Conservation (phyloP, 2,329 filamentous ascomycete species). For the Xylariomycetidae sp. region DNA sequence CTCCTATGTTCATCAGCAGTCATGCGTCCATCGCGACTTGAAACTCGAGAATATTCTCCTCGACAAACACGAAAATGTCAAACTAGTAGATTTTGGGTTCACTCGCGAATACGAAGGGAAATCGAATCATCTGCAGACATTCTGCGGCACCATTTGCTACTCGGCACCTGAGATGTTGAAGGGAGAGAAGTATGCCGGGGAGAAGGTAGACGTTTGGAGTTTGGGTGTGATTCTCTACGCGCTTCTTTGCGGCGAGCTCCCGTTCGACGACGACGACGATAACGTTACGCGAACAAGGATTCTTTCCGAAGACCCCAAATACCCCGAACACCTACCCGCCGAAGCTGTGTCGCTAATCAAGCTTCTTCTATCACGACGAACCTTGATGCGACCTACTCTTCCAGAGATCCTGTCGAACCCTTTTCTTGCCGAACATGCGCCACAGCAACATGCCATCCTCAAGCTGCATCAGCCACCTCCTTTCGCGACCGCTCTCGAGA, state of each 20-base stretch:
- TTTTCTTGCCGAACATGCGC: constrained; percentile 82
- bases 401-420: constrained; percentile 83
- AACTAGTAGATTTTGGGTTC: constrained; percentile 96
- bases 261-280: constrained; percentile 96
- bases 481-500: constrained; percentile 83
- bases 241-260: constrained; percentile 76
- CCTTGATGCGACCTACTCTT: constrained; percentile 74
- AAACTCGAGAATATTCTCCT: constrained; percentile 96
- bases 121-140: constrained; percentile 90
- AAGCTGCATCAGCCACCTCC: constrained; percentile 75
- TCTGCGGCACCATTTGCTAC: constrained; percentile 96
- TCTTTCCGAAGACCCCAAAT: constrained; percentile 78
- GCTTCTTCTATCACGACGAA: constrained; percentile 82
- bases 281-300: constrained; percentile 81
- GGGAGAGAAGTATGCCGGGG: constrained; percentile 94
- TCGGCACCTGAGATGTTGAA: constrained; percentile 98
- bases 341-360: constrained; percentile 76
- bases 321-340: constrained; percentile 71
- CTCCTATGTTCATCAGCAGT: constrained; percentile 89
- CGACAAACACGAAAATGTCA: constrained; percentile 96
- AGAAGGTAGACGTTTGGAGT: constrained; percentile 97
- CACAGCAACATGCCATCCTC: constrained; percentile 83
- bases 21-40: constrained; percentile 92
- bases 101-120: constrained; percentile 96
- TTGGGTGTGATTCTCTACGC: constrained; percentile 82